phyloP scores from a whole-genome alignment of 352 stramenopile species.

The Phytophthora pinifolia region DNA sequence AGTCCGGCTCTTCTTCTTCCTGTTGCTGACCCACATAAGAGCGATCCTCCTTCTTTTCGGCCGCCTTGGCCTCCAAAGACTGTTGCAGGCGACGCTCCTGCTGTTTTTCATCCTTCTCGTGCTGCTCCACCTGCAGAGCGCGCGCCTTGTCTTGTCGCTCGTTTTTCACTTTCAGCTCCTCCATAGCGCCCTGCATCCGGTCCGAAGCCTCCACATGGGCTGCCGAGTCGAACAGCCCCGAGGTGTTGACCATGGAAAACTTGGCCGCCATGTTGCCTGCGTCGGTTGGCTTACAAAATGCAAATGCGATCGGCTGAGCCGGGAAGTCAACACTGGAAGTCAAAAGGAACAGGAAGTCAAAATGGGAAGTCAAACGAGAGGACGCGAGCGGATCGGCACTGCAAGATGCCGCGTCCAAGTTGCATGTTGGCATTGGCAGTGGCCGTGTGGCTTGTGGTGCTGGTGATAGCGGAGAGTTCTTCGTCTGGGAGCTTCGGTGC shows the following conservation, averaged over 20 bases:
- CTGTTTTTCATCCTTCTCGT: constrained; percentile 32
- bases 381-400: constrained; percentile 7
- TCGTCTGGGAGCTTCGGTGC: constrained; percentile 4
- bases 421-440: constrained; percentile 11
- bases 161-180: constrained; percentile 70
- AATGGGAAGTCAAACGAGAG: constrained; percentile 1
- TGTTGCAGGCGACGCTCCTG: constrained; percentile 23
- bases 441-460: background rate
- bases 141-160: constrained; percentile 39
- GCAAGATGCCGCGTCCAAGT: constrained; percentile 9
- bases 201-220: constrained; percentile 72
- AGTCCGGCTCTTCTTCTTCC: constrained; percentile 35
- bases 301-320: background rate
- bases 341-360: background rate
- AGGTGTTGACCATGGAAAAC: constrained; percentile 79
- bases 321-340: too few species aligned
- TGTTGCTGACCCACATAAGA: constrained; percentile 29
- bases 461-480: constrained; percentile 1
- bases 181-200: constrained; percentile 71
- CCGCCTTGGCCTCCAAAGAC: constrained; percentile 27
- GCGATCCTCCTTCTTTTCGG: constrained; percentile 28
- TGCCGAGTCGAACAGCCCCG: constrained; percentile 67
- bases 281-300: constrained; percentile 5
- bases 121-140: constrained; percentile 25
- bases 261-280: constrained; percentile 62